Conservation (phyloP, 2,329 filamentous ascomycete species). For the Monilinia laxa region DNA sequence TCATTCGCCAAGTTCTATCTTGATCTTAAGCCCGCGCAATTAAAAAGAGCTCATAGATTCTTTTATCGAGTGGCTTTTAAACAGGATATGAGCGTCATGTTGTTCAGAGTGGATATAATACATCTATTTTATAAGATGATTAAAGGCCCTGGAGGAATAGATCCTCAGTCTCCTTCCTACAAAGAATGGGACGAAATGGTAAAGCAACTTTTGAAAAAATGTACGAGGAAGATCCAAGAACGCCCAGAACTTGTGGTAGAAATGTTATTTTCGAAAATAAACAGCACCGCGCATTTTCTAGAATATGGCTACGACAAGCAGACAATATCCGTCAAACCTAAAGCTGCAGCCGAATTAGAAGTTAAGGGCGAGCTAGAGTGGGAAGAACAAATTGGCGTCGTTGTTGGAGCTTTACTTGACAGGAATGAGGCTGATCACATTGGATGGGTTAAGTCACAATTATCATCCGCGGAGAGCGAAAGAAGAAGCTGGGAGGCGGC, state of each 20-base stretch:
- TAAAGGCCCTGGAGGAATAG: constrained; percentile 78
- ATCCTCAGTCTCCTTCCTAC: constrained; percentile 64
- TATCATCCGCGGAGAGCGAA: constrained; percentile 68
- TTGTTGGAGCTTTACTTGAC: constrained; percentile 75
- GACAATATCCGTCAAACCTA: constrained; percentile 60
- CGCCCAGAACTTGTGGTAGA: constrained; percentile 84
- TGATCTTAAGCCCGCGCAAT: constrained; percentile 74
- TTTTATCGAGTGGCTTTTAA: constrained; percentile 95
- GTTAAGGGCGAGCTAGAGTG: constrained; percentile 70
- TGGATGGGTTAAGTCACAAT: constrained; percentile 75
- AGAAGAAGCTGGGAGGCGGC: constrained; percentile 75
- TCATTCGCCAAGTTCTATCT: constrained; percentile 75
- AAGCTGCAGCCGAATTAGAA: constrained; percentile 77
- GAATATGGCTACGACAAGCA: constrained; percentile 90
- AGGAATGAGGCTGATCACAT: constrained; percentile 73
- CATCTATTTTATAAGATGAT: constrained; percentile 87
- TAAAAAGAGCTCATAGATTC: constrained; percentile 90
- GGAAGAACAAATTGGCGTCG: constrained; percentile 69
- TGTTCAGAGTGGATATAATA: constrained; percentile 90
- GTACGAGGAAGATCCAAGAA: constrained; percentile 81
- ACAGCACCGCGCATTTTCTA: constrained; percentile 77
- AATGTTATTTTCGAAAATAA: constrained; percentile 91
- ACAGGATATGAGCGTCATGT: constrained; percentile 81
- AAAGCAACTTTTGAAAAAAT: constrained; percentile 77
- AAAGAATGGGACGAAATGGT: constrained; percentile 91